Base-by-base conservation (phyloP, 352 stramenopile species). In the Globisporangium spiculum region DNA sequence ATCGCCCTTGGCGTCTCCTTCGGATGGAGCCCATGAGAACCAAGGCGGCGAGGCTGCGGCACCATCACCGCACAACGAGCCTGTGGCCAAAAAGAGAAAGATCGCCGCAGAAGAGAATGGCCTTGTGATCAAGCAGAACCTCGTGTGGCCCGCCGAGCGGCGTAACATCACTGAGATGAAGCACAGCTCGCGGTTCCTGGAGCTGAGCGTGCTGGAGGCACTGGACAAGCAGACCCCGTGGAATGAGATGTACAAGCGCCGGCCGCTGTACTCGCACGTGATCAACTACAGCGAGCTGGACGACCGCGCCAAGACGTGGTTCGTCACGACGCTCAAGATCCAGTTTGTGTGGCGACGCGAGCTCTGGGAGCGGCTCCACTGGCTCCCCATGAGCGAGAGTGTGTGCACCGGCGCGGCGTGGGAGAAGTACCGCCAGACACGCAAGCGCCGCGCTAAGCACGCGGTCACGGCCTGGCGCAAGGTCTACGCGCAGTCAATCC, bases 361-460 rank as follows among this genome's bases (percentile, higher is more conserved):
- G 69, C 75, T 83, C 56, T 83, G 76, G 76, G 76, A 83, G 41
- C 76, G 76, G 5, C 72, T 83, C 8, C 76, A 83, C 63, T 83
- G 76, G 76, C 53, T 83, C 38, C 74, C 76, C 5, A 80, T 83
- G 74, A 83, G 76, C 48, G 76, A 83, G 55, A 75, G 66, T 18
- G 75, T 83, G 38, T 81, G 74, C 67, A 72, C 62, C 2, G 74
- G 76, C 24, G 53, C 68, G 4, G 54, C 63, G 5, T 83, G 76
- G 76, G 68, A 78, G 24, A 76, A 78, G 67, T 81, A 80, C 59
- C 76, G 76, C 4, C 73, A 83, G 53, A 75, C 71, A 14, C 76
- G 76, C 65, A 78, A 78, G 46, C 68, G 72, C 16, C 76, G 76
- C 58, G 74, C 74, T 41, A 73, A 73, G 66, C 75, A 79, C 44